These are phyloP conservation scores for Trichothecium roseum DNA, from an alignment of 2,329 filamentous ascomycete species.

Conservation along the genomic window DNA sequence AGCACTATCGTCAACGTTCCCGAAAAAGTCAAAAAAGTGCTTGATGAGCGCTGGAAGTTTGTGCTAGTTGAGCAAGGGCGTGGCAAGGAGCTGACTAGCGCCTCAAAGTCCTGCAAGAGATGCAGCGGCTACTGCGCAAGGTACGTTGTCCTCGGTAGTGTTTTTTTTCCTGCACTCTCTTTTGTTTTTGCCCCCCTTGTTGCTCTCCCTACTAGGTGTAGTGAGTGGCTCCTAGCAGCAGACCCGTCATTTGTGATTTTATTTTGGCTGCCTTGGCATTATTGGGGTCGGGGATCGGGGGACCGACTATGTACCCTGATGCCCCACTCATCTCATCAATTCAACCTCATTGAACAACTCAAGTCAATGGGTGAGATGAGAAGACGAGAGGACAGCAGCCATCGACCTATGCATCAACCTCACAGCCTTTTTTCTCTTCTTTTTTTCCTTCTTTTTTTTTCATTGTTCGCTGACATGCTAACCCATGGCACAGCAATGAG, in stretches of 20 bases:
- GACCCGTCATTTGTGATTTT: too few species aligned
- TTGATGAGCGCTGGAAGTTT: conserved; percentile 94
- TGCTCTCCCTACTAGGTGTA: too few species aligned
- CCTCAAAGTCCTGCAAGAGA: conserved; percentile 91
- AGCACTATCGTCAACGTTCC: conserved; percentile 92
- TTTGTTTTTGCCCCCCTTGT: too few species aligned
- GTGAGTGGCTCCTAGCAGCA: too few species aligned
- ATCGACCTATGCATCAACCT: not conserved
- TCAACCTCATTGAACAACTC: conserved; percentile 11
- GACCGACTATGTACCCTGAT: too few species aligned
- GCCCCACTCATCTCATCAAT: too few species aligned
- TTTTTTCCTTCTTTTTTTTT: not conserved
- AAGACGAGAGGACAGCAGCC: not conserved
- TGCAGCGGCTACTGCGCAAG: conserved; percentile 86
- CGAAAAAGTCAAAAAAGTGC: conserved; percentile 84
- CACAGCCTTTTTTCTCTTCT: too few species aligned
- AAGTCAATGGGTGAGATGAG: too few species aligned
- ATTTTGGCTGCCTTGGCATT: too few species aligned
- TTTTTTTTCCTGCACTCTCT: conserved; percentile 2
- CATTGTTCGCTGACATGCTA: not conserved
- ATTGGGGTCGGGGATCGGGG: too few species aligned
- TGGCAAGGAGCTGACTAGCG: conserved; percentile 90
- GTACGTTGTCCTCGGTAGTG: conserved; percentile 35
- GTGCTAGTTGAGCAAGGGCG: conserved; percentile 89
- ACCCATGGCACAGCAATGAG: conserved; percentile 53